Conservation (phyloP, 768 basidiomycete species). For the Mycena indigotica region DNA sequence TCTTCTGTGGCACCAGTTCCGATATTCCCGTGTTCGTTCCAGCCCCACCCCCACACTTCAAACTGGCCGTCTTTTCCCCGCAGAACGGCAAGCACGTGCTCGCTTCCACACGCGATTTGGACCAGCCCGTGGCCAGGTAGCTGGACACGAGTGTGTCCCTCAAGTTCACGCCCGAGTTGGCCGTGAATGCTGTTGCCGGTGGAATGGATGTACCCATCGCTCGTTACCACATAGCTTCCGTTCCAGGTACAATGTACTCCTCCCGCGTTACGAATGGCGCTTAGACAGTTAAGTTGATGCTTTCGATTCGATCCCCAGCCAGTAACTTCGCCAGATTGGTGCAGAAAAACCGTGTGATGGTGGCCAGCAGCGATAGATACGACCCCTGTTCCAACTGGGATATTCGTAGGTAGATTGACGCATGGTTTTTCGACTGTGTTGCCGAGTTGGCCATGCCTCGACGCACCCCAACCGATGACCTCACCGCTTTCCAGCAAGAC, state of each 20-base stretch:
- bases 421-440: slow-evolving; percentile 28
- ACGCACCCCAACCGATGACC: slow-evolving; percentile 80
- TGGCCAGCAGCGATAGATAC: slow-evolving; percentile 42
- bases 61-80: slow-evolving; percentile 7
- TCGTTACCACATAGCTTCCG: slow-evolving; percentile 58
- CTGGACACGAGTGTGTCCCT: slow-evolving; percentile 24
- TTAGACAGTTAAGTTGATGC: slow-evolving; percentile 55
- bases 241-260: slow-evolving; percentile 76
- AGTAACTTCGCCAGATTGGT: slow-evolving; percentile 52
- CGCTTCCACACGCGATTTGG: slow-evolving; percentile 74
- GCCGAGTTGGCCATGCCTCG: slow-evolving; percentile 86
- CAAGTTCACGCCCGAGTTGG: slow-evolving; percentile 57
- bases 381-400: slow-evolving; percentile 43
- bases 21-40: slow-evolving; percentile 98
- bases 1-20: slow-evolving; percentile 67
- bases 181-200: slow-evolving; percentile 63
- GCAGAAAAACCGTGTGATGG: slow-evolving; percentile 54
- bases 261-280: slow-evolving; percentile 26
- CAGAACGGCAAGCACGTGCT: slow-evolving; percentile 67
- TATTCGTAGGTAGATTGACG: slow-evolving; percentile 34
- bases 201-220: slow-evolving; percentile 34
- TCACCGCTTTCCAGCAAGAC: slow-evolving; percentile 41
- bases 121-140: slow-evolving; percentile 24
- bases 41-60: slow-evolving; percentile 88
- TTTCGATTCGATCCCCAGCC: slow-evolving; percentile 75